Conservation (phyloP, 352 stramenopile genomes). For the Globisporangium okanoganense region DNA sequence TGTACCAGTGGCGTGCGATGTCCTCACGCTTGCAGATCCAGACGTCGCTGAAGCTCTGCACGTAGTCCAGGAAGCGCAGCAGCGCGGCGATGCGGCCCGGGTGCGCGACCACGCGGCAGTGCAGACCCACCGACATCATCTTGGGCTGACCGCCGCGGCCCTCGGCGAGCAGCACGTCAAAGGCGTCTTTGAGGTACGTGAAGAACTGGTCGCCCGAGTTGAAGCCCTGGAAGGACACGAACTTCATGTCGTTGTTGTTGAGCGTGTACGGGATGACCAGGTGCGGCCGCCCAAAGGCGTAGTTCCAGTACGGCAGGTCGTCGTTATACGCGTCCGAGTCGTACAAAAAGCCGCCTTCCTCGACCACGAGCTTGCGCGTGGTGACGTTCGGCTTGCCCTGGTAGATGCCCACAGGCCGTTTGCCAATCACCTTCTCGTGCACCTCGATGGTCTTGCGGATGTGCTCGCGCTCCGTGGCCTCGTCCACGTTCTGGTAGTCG, state of each 20-base stretch:
- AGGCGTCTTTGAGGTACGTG: conserved; percentile 90
- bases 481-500: conserved; percentile 93
- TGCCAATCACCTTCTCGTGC: conserved; percentile 87
- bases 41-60: conserved; percentile 80
- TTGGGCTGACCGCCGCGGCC: conserved; percentile 83
- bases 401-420: conserved; percentile 93
- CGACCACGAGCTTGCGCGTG: conserved; percentile 87
- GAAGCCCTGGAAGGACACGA: conserved; percentile 90
- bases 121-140: conserved; percentile 95
- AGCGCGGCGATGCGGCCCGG: conserved; percentile 89
- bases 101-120: conserved; percentile 90
- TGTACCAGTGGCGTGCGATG: conserved; percentile 95
- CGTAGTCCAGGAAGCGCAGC: conserved; percentile 93
- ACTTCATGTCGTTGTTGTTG: conserved; percentile 97
- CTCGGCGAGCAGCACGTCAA: conserved; percentile 89
- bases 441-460: conserved; percentile 91
- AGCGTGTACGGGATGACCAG: conserved; percentile 96
- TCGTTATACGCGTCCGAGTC: conserved; percentile 95
- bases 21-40: conserved; percentile 93
- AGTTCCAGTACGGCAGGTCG: conserved; percentile 95
- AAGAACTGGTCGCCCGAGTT: conserved; percentile 92
- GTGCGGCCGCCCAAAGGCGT: conserved; percentile 85
- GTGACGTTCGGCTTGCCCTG: conserved; percentile 94
- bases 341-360: conserved; percentile 95
- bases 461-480: conserved; percentile 90